Percentiles rank a stretch among this genome's conserved stretches.
Evolutionary conservation across 768 basidiomycete species (phyloP).

Genomic region (Kwoniella pini): DNA sequence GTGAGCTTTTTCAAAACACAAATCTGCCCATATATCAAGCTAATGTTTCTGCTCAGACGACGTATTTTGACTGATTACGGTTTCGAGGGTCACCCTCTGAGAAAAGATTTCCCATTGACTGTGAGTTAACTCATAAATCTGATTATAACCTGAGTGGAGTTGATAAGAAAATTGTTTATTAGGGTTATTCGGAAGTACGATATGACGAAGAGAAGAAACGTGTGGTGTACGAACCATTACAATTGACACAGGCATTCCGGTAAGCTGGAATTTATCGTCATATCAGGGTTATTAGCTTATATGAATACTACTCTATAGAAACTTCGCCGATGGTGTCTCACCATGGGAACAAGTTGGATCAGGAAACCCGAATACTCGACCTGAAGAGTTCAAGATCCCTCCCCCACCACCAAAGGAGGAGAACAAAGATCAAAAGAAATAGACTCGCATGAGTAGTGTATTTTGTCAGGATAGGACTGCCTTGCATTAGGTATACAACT

Average conservation of each 20-base stretch:
- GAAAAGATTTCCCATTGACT: slow-evolving; percentile 97
- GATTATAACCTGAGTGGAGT: too few species aligned
- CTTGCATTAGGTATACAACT: not conserved
- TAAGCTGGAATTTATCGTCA: slow-evolving; percentile 57
- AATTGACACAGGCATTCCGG: slow-evolving; percentile 98
- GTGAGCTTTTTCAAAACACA: slow-evolving; percentile 57
- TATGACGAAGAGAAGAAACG: slow-evolving; percentile 98
- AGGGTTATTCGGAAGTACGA: slow-evolving; percentile 98
- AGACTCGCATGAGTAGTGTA: slow-evolving; percentile 8
- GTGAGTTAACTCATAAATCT: slow-evolving; percentile 58
- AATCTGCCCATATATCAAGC: not conserved
- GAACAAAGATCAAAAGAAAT: slow-evolving; percentile 62
- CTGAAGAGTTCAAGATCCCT: slow-evolving; percentile 54
- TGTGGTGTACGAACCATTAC: slow-evolving; percentile 95
- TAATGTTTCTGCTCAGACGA: slow-evolving; percentile 62
- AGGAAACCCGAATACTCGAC: slow-evolving; percentile 55
- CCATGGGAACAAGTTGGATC: slow-evolving; percentile 95
- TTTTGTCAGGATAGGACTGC: not conserved
- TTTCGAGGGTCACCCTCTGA: slow-evolving; percentile 94
- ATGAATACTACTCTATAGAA: slow-evolving; percentile 56
- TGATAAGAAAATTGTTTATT: too few species aligned
- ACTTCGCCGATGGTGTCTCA: slow-evolving; percentile 79
- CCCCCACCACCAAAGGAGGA: slow-evolving; percentile 72
- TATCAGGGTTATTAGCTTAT: too few species aligned
- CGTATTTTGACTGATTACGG: slow-evolving; percentile 98